Evolutionary conservation across 139 green algal genomes (phyloP).

Genomic region (Chlorella ohadii): DNA sequence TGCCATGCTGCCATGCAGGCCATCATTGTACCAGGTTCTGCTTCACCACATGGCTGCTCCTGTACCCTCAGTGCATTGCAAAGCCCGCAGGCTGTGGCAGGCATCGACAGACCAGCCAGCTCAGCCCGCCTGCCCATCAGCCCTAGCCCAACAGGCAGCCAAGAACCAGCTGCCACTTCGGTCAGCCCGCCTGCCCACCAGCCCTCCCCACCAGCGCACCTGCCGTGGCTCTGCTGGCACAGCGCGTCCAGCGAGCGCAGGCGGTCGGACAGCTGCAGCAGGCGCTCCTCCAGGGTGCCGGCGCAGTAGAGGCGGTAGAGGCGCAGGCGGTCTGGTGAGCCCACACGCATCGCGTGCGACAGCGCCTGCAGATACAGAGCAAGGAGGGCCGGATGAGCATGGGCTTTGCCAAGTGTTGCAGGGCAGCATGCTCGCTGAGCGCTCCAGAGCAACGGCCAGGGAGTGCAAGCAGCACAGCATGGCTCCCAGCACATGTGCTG

Average conservation of each 20-base stretch:
- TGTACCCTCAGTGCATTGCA: no score
- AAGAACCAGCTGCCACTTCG: no score
- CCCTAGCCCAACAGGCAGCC: no score
- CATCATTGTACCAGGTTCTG: no score
- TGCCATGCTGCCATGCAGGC: no score
- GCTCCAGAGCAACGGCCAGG: background rate
- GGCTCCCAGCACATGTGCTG: background rate
- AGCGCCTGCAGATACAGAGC: conserved; percentile 50
- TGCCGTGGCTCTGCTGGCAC: conserved; percentile 50
- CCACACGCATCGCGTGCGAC: conserved; percentile 56
- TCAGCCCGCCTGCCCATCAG: no score
- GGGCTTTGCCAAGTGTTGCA: no score
- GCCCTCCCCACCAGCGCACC: background rate
- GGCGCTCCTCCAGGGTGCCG: conserved; percentile 64
- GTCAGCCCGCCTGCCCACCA: no score
- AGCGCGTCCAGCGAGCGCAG: conserved; percentile 47
- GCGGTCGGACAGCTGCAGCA: conserved; percentile 61
- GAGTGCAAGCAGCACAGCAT: background rate
- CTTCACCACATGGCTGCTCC: no score
- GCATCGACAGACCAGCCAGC: no score
- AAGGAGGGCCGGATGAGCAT: background rate
- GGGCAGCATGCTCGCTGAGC: no score
- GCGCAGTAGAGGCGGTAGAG: conserved; percentile 60
- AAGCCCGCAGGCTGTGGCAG: no score
- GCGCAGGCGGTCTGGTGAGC: conserved; percentile 20